Conservation (phyloP, 164 flowering plant genomes). For the Chloranthus sessilifolius region DNA sequence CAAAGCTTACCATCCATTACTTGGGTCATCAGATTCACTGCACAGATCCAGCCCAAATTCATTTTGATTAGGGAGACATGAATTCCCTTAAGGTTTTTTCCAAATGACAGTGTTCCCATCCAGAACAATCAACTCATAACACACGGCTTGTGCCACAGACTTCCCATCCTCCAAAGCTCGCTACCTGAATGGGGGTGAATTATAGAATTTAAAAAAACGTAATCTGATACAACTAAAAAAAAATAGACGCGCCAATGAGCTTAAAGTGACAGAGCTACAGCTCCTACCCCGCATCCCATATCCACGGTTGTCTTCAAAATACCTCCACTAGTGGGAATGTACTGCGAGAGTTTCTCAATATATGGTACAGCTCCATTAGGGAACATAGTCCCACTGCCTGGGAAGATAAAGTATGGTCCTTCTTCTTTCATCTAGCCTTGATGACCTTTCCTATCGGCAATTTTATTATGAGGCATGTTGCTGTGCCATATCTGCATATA, state of each 20-base stretch:
- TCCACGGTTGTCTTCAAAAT: conserved; percentile 90
- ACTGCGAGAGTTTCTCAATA: conserved; percentile 82
- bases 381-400: conserved; percentile 99
- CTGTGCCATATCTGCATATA: conserved; percentile 84
- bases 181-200: conserved; percentile 55
- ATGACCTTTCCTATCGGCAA: conserved; percentile 95
- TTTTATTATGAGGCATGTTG: conserved; percentile 93
- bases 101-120: conserved; percentile 96
- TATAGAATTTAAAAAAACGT: conserved; percentile 1
- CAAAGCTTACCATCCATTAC: conserved; percentile 64
- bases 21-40: conserved; percentile 75
- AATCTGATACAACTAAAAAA: background rate
- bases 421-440: conserved; percentile 98
- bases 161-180: conserved; percentile 91
- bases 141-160: conserved; percentile 78
- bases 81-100: conserved; percentile 79
- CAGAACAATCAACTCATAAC: conserved; percentile 86
- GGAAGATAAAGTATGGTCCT: conserved; percentile 79
- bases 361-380: conserved; percentile 90
- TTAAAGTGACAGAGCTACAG: conserved; percentile 1
- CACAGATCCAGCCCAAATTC: conserved; percentile 80
- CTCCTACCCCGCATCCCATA: conserved; percentile 99
- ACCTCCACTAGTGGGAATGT: conserved; percentile 73
- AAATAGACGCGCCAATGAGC: background rate
- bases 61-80: conserved; percentile 79